These are phyloP conservation scores for Tricholoma hemisulphureum DNA, from an alignment of 768 basidiomycete species.

Conservation along the genomic window DNA sequence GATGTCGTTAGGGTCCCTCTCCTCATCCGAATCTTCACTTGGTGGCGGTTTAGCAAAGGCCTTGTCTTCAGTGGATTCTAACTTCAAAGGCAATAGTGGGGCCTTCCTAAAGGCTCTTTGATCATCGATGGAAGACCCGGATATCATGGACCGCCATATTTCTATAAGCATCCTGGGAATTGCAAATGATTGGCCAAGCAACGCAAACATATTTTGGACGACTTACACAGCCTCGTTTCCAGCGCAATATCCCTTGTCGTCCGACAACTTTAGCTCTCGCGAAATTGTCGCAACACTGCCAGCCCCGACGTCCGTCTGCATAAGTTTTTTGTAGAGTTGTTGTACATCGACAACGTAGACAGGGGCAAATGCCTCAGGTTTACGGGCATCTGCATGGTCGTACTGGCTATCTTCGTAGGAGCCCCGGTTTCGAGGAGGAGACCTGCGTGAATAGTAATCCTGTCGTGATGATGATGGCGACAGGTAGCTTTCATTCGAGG, in stretches of 20 bases:
- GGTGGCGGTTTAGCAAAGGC: not conserved
- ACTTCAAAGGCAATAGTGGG: not conserved
- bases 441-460: not conserved
- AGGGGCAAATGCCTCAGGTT: constrained; percentile 19
- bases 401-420: not conserved
- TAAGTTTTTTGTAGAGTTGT: constrained; percentile 37
- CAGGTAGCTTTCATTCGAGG: not conserved
- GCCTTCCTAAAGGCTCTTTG: constrained; percentile 27
- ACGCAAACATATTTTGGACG: not conserved
- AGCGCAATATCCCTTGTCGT: constrained; percentile 42
- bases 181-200: not conserved
- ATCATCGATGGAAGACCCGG: constrained; percentile 46
- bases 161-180: constrained; percentile 38
- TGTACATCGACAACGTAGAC: constrained; percentile 43
- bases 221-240: constrained; percentile 54
- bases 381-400: not conserved
- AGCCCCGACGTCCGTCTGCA: constrained; percentile 27
- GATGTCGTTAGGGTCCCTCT: constrained; percentile 32
- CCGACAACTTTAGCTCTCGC: constrained; percentile 29
- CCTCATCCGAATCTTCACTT: constrained; percentile 28
- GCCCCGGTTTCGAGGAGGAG: not conserved
- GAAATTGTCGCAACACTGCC: constrained; percentile 30
- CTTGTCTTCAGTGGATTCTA: not conserved
- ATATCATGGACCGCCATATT: constrained; percentile 48
- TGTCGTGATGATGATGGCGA: constrained; percentile 4